Conservation (phyloP, 2,329 filamentous ascomycete species). For the Fusarium sp. region DNA sequence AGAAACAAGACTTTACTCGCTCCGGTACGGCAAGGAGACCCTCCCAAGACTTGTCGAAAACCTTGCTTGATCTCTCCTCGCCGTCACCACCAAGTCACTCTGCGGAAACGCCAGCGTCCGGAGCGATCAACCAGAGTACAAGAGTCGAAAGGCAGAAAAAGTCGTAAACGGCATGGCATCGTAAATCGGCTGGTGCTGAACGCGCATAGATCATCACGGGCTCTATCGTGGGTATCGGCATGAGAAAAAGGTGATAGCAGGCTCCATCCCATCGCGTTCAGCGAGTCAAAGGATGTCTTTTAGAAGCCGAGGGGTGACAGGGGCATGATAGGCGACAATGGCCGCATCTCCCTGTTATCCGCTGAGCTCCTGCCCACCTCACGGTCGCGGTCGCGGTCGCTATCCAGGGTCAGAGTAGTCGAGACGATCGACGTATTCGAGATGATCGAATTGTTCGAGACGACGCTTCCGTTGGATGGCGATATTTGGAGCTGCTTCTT, state of each 20-base stretch:
- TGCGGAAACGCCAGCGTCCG: constrained; percentile 29
- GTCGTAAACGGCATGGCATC: constrained; percentile 52
- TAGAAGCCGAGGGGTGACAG: constrained; percentile 72
- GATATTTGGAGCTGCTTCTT: constrained; percentile 58
- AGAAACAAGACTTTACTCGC: constrained; percentile 21
- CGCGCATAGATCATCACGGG: constrained; percentile 29
- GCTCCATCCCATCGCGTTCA: constrained; percentile 5
- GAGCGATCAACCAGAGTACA: constrained; percentile 23
- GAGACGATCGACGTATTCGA: constrained; percentile 55
- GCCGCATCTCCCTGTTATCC: constrained; percentile 64
- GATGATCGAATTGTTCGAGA: constrained; percentile 52
- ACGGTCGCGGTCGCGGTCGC: constrained; percentile 52
- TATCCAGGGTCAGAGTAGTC: constrained; percentile 60
- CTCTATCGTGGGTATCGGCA: constrained; percentile 18
- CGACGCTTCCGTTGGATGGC: constrained; percentile 57
- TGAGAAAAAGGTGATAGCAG: constrained; percentile 8
- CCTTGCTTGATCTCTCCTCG: constrained; percentile 18
- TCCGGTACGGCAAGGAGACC: constrained; percentile 14
- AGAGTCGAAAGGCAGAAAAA: constrained; percentile 31
- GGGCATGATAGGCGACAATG: constrained; percentile 74
- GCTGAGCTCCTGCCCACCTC: constrained; percentile 45
- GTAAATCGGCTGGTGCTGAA: constrained; percentile 43
- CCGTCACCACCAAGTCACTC: constrained; percentile 19
- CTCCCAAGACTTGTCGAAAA: constrained; percentile 3
- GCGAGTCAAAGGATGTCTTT: constrained; percentile 25